Conservation (phyloP, 768 basidiomycete genomes). For the Flagelloscypha sp. region DNA sequence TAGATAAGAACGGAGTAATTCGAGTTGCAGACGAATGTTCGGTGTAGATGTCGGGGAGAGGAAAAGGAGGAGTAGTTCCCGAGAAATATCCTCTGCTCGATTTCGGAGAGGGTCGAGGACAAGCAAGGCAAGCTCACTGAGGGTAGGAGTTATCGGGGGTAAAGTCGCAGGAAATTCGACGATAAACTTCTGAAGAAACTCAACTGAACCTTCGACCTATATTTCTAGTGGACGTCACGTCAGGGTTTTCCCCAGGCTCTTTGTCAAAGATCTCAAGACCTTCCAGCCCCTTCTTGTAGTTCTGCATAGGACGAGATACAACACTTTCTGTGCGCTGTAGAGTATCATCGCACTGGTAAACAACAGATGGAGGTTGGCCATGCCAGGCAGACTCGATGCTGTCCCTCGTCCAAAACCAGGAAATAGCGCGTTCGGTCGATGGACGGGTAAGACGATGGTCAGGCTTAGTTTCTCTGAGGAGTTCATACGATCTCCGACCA, state of each 20-base stretch:
- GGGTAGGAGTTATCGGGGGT: conserved; percentile 57
- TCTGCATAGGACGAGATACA: conserved; percentile 2
- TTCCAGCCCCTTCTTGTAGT: conserved; percentile 28
- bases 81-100: conserved; percentile 58
- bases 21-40: conserved; percentile 58
- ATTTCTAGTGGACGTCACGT: conserved; percentile 17
- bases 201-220: conserved; percentile 17
- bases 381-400: conserved; percentile 46
- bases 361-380: conserved; percentile 3
- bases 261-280: conserved; percentile 55
- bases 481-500: conserved; percentile 59
- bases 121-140: conserved; percentile 52
- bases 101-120: conserved; percentile 53
- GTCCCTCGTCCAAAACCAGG: conserved; percentile 58
- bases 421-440: conserved; percentile 20
- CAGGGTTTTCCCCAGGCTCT: conserved; percentile 45
- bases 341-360: conserved; percentile 8
- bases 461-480: conserved; percentile 58
- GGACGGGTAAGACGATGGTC: conserved; percentile 48
- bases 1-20: conserved; percentile 66
- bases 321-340: not conserved
- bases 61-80: conserved; percentile 58
- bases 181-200: conserved; percentile 41
- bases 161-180: conserved; percentile 47
- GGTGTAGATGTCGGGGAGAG: conserved; percentile 56